Evolutionary conservation across 441 rosid species (phyloP).

Genomic region (Erodium trifolium): DNA sequence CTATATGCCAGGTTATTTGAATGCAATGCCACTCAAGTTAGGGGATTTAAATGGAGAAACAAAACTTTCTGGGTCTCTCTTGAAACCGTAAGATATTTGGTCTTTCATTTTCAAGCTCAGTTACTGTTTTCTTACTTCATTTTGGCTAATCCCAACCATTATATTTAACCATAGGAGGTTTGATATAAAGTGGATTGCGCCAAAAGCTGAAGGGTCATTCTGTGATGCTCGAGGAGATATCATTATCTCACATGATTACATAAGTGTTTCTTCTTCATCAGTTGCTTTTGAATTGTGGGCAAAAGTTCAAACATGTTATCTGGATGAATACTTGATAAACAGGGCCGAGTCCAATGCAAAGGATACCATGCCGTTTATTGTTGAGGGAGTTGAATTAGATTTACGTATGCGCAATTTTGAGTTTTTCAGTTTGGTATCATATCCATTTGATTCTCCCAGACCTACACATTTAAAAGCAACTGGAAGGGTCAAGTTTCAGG

Average conservation of each 20-base stretch:
- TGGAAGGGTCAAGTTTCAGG: slow-evolving; percentile 86
- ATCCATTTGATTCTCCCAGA: slow-evolving; percentile 95
- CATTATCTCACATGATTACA: slow-evolving; percentile 78
- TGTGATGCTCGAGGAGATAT: slow-evolving; percentile 98
- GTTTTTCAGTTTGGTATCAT: slow-evolving; percentile 84
- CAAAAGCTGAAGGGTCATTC: slow-evolving; percentile 97
- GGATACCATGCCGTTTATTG: slow-evolving; percentile 51
- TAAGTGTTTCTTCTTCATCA: slow-evolving; percentile 77
- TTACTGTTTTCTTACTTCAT: slow-evolving; percentile 11
- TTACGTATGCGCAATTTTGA: slow-evolving; percentile 96
- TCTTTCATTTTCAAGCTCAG: slow-evolving; percentile 11
- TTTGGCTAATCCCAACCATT: slow-evolving; percentile 21
- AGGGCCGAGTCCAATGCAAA: slow-evolving; percentile 34
- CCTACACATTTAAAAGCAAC: slow-evolving; percentile 93
- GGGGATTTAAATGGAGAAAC: slow-evolving; percentile 96
- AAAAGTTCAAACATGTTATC: slow-evolving; percentile 75
- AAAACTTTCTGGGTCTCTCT: slow-evolving; percentile 90
- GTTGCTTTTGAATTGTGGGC: slow-evolving; percentile 79
- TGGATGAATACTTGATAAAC: slow-evolving; percentile 46
- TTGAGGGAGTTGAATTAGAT: slow-evolving; percentile 95
- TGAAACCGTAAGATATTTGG: slow-evolving; percentile 67
- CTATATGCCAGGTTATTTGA: slow-evolving; percentile 65
- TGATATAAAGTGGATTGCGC: slow-evolving; percentile 95
- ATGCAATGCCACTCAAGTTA: slow-evolving; percentile 56
- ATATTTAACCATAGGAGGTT: slow-evolving; percentile 62